Base-by-base conservation (phyloP, 192 early-diverging fungal species). In the Ambispora gerdemannii region DNA sequence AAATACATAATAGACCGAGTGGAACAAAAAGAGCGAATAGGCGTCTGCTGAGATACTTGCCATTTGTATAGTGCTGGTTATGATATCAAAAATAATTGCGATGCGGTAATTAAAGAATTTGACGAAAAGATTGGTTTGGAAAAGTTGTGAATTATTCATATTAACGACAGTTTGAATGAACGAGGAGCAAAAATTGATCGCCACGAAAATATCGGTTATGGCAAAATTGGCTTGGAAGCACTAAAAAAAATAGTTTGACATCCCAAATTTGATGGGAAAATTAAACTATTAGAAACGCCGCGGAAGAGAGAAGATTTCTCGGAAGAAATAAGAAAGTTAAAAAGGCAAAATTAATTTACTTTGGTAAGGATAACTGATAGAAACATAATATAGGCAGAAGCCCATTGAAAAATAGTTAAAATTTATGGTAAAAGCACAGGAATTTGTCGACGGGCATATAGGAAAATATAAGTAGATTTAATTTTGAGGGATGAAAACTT, bases 21-120 rank as follows among this genome's bases (percentile, higher is more conserved):
- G 1, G 38, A 64, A 3, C n/a, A 11, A 47, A 64, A 64, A 64
- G 36, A 38, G 31, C n/a, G 17, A 64, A 25, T 43, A 15, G 63
- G 38, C 1, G 38, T 64, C 0, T 64, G 63, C 17, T 64, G 63
- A 43, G 63, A 64, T 20, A 64, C 63, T 64, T 64, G 63, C 15
- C 63, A 64, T 64, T 47, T 64, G 4, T 64, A 64, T 49, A 32
- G 20, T 2, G 38, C 63, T 30, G 63, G 63, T 11, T 64, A 64
- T 43, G 63, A 64, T 47, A 38, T 64, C 4, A 64, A 64, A 64
- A 64, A 64, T 47, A 43, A 64, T 49, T 28, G 38, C 1, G 63
- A 64, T 47, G 59, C 7, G 49, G 63, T 64, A 43, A 64, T 64
- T 64, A 47, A 64, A 28, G 63, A 64, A 64, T 64, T 64, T 64